These are phyloP conservation scores for Camelina hispida DNA, from an alignment of 345 rosid genomes.

Conservation along the genomic window DNA sequence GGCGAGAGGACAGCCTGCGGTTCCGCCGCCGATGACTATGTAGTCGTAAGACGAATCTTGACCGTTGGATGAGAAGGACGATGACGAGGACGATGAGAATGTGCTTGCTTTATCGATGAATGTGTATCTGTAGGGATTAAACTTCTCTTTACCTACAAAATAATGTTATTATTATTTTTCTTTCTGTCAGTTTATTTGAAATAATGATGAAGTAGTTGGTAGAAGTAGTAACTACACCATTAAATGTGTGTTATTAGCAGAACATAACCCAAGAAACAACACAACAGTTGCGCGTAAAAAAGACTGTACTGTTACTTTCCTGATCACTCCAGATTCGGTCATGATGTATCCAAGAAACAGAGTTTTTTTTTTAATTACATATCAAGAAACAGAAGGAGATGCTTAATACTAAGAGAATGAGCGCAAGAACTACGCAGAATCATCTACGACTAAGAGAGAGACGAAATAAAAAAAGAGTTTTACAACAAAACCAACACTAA, in stretches of 20 bases:
- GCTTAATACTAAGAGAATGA: background rate
- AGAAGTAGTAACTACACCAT: constrained; percentile 39
- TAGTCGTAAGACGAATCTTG: constrained; percentile 65
- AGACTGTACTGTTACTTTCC: constrained; percentile 30
- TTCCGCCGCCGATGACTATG: constrained; percentile 92
- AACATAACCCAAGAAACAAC: background rate
- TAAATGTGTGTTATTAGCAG: constrained; percentile 14
- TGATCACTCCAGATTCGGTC: constrained; percentile 24
- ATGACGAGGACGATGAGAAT: constrained; percentile 63
- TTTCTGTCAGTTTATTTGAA: background rate
- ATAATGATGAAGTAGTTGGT: constrained; percentile 29
- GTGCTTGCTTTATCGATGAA: constrained; percentile 85
- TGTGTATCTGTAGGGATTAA: constrained; percentile 56
- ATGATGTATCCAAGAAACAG: constrained; percentile 18
- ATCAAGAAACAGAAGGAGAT: background rate
- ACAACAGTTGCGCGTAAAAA: constrained; percentile 13
- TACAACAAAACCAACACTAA: background rate
- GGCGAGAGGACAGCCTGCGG: constrained; percentile 96
- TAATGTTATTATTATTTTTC: background rate
- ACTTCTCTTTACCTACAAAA: constrained; percentile 38
- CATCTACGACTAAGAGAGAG: background rate
- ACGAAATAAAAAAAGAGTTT: background rate
- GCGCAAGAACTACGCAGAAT: constrained; percentile 16
- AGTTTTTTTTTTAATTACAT: background rate
- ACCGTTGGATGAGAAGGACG: constrained; percentile 57